A percentile compares a stretch with the other conserved stretches of the same genome.
These are phyloP conservation scores for Backusella morwellensis DNA, from an alignment of 192 early-diverging fungal species.

Conservation along the genomic window DNA sequence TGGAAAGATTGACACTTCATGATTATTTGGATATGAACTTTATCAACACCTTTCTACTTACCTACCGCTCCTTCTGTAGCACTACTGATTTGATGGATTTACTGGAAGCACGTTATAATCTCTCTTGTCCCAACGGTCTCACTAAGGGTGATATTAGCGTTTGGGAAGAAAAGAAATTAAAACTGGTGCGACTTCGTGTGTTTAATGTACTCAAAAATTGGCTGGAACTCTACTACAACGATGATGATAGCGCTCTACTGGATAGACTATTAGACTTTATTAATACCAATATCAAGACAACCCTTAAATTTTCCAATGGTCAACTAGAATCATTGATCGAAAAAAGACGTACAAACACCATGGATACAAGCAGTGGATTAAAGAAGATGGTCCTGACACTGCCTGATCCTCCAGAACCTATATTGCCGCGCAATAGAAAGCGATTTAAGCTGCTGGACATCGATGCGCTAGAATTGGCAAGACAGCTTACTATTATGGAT, in stretches of 20 bases:
- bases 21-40: constrained; percentile 67
- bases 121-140: constrained; percentile 67
- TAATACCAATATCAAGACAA: constrained; percentile 18
- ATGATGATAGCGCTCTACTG: constrained; percentile 59
- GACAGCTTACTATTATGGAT: constrained; percentile 92
- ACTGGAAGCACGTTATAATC: constrained; percentile 71
- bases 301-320: constrained; percentile 23
- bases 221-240: constrained; percentile 83
- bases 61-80: constrained; percentile 86
- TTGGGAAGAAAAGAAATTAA: constrained; percentile 86
- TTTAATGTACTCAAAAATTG: constrained; percentile 92
- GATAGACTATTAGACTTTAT: constrained; percentile 22
- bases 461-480: constrained; percentile 87
- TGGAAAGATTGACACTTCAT: constrained; percentile 80
- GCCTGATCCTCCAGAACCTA: constrained; percentile 64
- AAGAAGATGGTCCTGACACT: constrained; percentile 62
- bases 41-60: constrained; percentile 82
- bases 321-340: constrained; percentile 22
- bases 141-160: constrained; percentile 58
- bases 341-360: constrained; percentile 43
- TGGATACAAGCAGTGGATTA: constrained; percentile 43
- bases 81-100: constrained; percentile 73
- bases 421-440: constrained; percentile 73
- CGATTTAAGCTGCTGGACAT: constrained; percentile 81
- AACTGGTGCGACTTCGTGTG: constrained; percentile 83